A percentile compares a stretch with the other conserved stretches of the same genome.
phyloP scores from a whole-genome alignment of 352 stramenopile genomes.

The Globisporangium parvum region DNA sequence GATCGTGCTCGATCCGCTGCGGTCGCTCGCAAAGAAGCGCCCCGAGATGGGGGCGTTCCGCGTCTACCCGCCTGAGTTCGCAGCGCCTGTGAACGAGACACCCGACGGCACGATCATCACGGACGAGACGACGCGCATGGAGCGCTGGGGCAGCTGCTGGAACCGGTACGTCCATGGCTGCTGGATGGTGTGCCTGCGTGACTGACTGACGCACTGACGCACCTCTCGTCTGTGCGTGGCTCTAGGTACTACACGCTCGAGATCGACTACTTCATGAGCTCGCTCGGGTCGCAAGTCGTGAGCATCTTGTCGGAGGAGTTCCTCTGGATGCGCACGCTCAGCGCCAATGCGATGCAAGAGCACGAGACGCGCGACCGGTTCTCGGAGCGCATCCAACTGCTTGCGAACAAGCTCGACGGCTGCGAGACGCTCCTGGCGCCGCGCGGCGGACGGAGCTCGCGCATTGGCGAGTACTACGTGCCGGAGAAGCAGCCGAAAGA shows the following conservation, averaged over 20 bases:
- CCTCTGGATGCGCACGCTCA: constrained; percentile 89
- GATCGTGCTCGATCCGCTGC: constrained; percentile 97
- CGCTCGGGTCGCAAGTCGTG: constrained; percentile 87
- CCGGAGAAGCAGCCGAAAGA: constrained; percentile 79
- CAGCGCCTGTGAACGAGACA: constrained; percentile 89
- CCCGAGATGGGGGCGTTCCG: constrained; percentile 97
- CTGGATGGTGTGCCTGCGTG: neutral
- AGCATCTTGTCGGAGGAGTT: constrained; percentile 92
- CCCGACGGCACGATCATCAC: constrained; percentile 93
- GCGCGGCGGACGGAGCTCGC: constrained; percentile 44
- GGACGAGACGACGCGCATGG: constrained; percentile 90
- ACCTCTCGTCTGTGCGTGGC: neutral
- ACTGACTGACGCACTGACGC: constrained; percentile 1
- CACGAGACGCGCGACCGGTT: constrained; percentile 87
- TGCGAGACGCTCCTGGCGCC: constrained; percentile 59
- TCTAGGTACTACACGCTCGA: constrained; percentile 91
- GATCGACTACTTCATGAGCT: constrained; percentile 97
- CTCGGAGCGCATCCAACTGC: constrained; percentile 83
- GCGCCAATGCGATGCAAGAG: constrained; percentile 87
- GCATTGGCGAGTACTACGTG: constrained; percentile 84
- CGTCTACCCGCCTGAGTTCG: constrained; percentile 96
- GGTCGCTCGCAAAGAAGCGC: constrained; percentile 89
- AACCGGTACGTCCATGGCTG: constrained; percentile 51
- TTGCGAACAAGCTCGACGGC: constrained; percentile 81
- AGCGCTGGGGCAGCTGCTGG: constrained; percentile 96